These are phyloP conservation scores for Starmerella davenportii DNA, from an alignment of 805 yeast genomes.

Conservation along the genomic window DNA sequence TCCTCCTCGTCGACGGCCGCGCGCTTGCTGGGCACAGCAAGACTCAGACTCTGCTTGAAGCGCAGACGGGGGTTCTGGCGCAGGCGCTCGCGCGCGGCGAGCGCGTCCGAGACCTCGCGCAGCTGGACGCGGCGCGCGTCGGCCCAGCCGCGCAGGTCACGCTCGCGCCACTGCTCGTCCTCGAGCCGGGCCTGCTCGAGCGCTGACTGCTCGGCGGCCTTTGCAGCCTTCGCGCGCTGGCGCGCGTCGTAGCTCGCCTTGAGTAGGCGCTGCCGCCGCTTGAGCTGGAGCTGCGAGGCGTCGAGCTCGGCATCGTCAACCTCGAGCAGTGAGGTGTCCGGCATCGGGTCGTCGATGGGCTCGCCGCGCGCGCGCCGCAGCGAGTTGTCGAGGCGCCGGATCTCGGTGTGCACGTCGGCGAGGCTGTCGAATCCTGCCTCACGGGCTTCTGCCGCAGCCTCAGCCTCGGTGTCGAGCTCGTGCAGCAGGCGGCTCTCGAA, in stretches of 20 bases:
- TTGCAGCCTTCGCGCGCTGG: slow-evolving; percentile 61
- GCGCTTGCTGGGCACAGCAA: neutral
- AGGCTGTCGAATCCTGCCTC: slow-evolving; percentile 34
- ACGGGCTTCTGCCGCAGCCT: slow-evolving; percentile 50
- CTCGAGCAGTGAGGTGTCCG: slow-evolving; percentile 47
- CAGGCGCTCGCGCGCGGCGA: slow-evolving; percentile 51
- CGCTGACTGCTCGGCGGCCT: slow-evolving; percentile 43
- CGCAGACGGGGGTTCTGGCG: slow-evolving; percentile 42
- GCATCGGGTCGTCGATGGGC: slow-evolving; percentile 30
- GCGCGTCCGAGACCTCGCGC: slow-evolving; percentile 36
- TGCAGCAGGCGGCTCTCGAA: slow-evolving; percentile 50
- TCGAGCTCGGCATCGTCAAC: slow-evolving; percentile 67
- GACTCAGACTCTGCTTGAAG: slow-evolving; percentile 7
- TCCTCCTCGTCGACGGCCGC: slow-evolving; percentile 34
- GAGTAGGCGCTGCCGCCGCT: slow-evolving; percentile 62
- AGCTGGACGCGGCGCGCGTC: slow-evolving; percentile 46
- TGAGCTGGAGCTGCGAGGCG: slow-evolving; percentile 70
- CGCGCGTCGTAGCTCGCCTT: slow-evolving; percentile 85
- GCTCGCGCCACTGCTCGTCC: slow-evolving; percentile 61
- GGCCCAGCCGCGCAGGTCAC: slow-evolving; percentile 67
- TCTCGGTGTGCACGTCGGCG: slow-evolving; percentile 43
- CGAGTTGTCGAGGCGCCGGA: slow-evolving; percentile 20
- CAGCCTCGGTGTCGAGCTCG: slow-evolving; percentile 47
- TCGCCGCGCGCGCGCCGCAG: slow-evolving; percentile 29
- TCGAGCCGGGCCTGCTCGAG: slow-evolving; percentile 41